These are phyloP conservation scores for Cladophialophora immunda DNA, from an alignment of 2,329 filamentous ascomycete genomes.

Conservation along the genomic window DNA sequence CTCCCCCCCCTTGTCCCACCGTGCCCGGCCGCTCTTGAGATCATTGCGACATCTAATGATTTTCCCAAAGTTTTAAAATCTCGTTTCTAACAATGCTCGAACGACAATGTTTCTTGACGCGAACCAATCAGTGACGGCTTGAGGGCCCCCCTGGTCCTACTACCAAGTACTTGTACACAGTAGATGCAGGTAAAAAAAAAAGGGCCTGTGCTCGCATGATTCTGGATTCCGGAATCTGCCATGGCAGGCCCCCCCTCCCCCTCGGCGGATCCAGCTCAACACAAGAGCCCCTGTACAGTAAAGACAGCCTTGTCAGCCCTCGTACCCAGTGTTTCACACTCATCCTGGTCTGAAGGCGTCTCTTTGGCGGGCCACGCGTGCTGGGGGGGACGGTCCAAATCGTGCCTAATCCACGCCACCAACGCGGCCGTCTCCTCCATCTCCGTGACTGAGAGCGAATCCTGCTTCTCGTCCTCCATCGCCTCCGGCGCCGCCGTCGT, in stretches of 20 bases:
- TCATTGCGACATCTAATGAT: no score
- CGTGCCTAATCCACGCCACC: conserved; percentile 9
- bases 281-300: neutral
- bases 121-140: no score
- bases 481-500: neutral
- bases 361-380: neutral
- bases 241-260: neutral
- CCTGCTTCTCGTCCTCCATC: neutral
- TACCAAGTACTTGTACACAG: no score
- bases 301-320: neutral
- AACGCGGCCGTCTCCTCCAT: conserved; percentile 6
- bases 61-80: no score
- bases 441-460: neutral
- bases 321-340: neutral
- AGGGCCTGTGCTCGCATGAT: neutral
- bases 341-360: neutral
- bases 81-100: no score
- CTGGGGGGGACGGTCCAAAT: neutral
- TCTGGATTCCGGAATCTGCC: neutral
- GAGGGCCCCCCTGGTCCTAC: no score
- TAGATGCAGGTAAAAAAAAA: no score
- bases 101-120: no score
- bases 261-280: no score
- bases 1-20: no score
- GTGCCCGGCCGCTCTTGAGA: no score